Evolutionary conservation across 768 basidiomycete genomes (phyloP).

Genomic region (Suillus placidus): DNA sequence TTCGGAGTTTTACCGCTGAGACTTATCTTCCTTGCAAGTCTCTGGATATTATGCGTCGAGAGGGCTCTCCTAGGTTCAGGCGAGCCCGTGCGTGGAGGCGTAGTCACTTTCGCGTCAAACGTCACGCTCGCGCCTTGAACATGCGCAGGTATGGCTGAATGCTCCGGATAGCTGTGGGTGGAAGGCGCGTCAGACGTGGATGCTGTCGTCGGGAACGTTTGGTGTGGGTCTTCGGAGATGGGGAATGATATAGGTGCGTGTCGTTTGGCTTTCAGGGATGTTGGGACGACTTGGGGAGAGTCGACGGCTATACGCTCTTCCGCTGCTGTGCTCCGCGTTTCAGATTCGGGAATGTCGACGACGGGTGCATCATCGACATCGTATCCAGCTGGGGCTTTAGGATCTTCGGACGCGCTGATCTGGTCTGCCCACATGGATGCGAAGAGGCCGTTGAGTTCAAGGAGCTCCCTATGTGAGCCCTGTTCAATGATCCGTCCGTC

Average conservation of each 20-base stretch:
- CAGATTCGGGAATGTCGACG: slow-evolving; percentile 21
- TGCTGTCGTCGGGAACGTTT: slow-evolving; percentile 34
- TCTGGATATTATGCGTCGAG: slow-evolving; percentile 85
- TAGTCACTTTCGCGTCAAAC: slow-evolving; percentile 58
- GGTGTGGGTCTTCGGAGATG: slow-evolving; percentile 28
- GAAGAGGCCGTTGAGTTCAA: slow-evolving; percentile 72
- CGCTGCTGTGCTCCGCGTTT: slow-evolving; percentile 29
- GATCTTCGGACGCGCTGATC: slow-evolving; percentile 49
- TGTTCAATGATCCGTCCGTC: slow-evolving; percentile 88
- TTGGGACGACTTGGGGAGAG: slow-evolving; percentile 19
- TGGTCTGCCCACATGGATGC: slow-evolving; percentile 91
- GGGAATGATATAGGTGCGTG: slow-evolving; percentile 38
- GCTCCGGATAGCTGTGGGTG: slow-evolving; percentile 28
- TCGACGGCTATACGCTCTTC: slow-evolving; percentile 14
- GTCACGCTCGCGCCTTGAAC: slow-evolving; percentile 54
- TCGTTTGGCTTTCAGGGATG: slow-evolving; percentile 14
- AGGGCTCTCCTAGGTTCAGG: slow-evolving; percentile 76
- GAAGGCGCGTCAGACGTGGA: slow-evolving; percentile 33
- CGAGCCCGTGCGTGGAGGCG: slow-evolving; percentile 70
- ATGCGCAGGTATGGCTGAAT: slow-evolving; percentile 14
- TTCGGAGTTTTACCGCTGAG: slow-evolving; percentile 32
- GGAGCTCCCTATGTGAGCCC: slow-evolving; percentile 77
- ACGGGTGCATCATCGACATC: slow-evolving; percentile 25
- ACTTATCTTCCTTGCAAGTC: slow-evolving; percentile 75
- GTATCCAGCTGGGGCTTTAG: slow-evolving; percentile 28